These are phyloP conservation scores for Zopfia rhizophila DNA, from an alignment of 2,329 filamentous ascomycete species.

Conservation along the genomic window DNA sequence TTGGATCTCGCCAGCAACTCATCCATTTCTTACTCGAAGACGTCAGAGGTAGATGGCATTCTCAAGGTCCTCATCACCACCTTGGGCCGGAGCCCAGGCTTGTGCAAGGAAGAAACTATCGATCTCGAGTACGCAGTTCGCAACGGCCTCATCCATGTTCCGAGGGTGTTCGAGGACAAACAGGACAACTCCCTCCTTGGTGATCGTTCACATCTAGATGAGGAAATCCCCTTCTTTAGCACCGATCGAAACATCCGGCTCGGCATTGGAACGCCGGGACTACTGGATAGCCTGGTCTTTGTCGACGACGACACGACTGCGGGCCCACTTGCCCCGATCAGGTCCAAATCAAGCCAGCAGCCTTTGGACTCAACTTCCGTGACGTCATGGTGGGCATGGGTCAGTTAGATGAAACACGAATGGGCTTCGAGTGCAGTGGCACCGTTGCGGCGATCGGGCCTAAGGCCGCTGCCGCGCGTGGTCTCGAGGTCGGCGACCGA, in stretches of 20 bases:
- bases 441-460: slow-evolving; percentile 18
- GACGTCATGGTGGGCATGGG: slow-evolving; percentile 27
- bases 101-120: too few species aligned
- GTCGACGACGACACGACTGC: slow-evolving; percentile 4
- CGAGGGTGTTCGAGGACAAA: too few species aligned
- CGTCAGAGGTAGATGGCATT: too few species aligned
- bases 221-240: too few species aligned
- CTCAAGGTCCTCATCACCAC: too few species aligned
- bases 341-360: slow-evolving; percentile 40
- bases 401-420: slow-evolving; percentile 25
- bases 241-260: too few species aligned
- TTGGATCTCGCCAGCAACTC: too few species aligned
- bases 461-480: slow-evolving; percentile 31
- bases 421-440: background rate
- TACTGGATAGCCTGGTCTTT: slow-evolving; percentile 19
- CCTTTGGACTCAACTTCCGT: slow-evolving; percentile 10
- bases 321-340: slow-evolving; percentile 19
- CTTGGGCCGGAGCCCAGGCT: too few species aligned
- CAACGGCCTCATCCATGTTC: slow-evolving; percentile 20
- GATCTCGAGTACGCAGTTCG: slow-evolving; percentile 15
- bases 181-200: slow-evolving; percentile 15
- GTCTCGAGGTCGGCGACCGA: slow-evolving; percentile 18
- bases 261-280: slow-evolving; percentile 6
- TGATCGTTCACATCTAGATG: too few species aligned
- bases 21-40: too few species aligned